A percentile compares a stretch with the other conserved stretches of the same genome.
Conservation (phyloP, 1,284 basidiomycete species). For the Sparassis latifolia region DNA sequence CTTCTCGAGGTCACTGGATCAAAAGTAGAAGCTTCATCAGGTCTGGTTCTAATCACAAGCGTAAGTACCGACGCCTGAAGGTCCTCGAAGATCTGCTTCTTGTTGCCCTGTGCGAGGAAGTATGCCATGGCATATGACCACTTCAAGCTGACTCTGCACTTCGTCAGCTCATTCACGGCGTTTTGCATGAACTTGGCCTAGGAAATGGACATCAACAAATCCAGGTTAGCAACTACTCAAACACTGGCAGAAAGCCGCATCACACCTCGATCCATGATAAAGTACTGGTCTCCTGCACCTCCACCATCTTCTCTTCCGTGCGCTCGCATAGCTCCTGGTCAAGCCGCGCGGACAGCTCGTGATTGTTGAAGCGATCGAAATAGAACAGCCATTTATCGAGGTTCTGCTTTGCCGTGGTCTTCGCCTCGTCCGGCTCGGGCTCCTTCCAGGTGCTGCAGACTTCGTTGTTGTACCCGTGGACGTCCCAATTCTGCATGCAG, state of each 20-base stretch:
- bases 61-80: conserved; percentile 40
- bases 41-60: not conserved
- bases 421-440: conserved; percentile 42
- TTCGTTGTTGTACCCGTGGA: conserved; percentile 56
- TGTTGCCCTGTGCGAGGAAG: conserved; percentile 54
- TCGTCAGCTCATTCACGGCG: conserved; percentile 50
- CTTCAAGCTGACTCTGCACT: conserved; percentile 58
- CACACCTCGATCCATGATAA: conserved; percentile 66
- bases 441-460: conserved; percentile 65
- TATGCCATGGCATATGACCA: conserved; percentile 72
- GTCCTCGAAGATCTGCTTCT: conserved; percentile 65
- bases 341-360: conserved; percentile 59
- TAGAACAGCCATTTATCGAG: conserved; percentile 67
- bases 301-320: conserved; percentile 66
- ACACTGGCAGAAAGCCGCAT: not conserved
- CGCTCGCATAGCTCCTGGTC: conserved; percentile 53
- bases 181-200: conserved; percentile 54
- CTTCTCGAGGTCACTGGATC: conserved; percentile 48
- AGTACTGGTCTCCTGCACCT: conserved; percentile 51
- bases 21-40: not conserved
- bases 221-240: not conserved
- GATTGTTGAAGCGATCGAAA: conserved; percentile 63
- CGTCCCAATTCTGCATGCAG: conserved; percentile 60
- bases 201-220: not conserved
- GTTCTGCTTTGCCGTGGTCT: conserved; percentile 45